Evolutionary conservation across 805 yeast species (phyloP).

Genomic region (Ogataea pilisensis): DNA sequence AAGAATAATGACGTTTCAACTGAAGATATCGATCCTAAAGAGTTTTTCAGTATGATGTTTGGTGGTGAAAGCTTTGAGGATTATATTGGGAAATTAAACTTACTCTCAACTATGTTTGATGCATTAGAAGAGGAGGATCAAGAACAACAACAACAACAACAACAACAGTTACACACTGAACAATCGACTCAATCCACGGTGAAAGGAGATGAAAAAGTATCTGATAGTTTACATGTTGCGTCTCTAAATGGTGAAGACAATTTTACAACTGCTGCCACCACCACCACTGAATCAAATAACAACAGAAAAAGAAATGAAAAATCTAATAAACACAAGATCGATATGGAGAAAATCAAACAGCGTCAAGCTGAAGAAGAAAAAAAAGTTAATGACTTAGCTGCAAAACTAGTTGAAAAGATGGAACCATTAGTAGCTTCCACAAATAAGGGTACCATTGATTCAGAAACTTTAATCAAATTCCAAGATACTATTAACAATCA

Average conservation of each 20-base stretch:
- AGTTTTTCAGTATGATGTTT: conserved; percentile 65
- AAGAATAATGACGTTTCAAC: conserved; percentile 47
- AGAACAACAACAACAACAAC: conserved; percentile 27
- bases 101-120: conserved; percentile 66
- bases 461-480: conserved; percentile 47
- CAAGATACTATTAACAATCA: conserved; percentile 66
- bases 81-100: conserved; percentile 83
- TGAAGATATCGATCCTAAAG: conserved; percentile 68
- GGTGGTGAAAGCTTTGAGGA: conserved; percentile 88
- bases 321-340: conserved; percentile 15
- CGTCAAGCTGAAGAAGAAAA: conserved; percentile 34
- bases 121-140: conserved; percentile 27
- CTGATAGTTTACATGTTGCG: conserved; percentile 5
- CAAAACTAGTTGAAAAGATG: conserved; percentile 42
- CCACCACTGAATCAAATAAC: background rate
- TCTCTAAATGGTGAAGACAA: conserved; percentile 7
- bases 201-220: background rate
- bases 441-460: conserved; percentile 24
- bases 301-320: background rate
- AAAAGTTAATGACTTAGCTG: conserved; percentile 54
- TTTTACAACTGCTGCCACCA: conserved; percentile 3
- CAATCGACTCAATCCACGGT: background rate
- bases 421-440: conserved; percentile 36
- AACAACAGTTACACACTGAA: background rate
- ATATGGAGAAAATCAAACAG: conserved; percentile 26